Conservation (phyloP, 805 yeast genomes). For the Blastobotrys attinorum region DNA sequence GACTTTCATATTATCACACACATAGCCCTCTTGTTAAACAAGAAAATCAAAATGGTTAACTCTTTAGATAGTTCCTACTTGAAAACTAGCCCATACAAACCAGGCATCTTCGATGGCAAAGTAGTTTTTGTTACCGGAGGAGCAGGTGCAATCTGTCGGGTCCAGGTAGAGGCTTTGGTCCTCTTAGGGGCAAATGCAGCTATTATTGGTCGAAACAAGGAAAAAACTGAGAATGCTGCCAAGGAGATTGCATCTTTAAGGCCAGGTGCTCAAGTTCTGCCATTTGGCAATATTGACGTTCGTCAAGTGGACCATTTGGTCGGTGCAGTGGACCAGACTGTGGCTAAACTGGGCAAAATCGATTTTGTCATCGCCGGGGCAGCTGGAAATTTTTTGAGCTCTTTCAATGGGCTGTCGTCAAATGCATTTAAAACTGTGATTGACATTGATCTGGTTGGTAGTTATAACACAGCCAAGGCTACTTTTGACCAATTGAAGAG, state of each 20-base stretch:
- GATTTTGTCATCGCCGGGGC: slow-evolving; percentile 93
- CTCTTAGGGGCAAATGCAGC: slow-evolving; percentile 81
- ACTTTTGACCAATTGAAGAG: slow-evolving; percentile 54
- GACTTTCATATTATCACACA: no score
- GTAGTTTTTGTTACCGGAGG: slow-evolving; percentile 94
- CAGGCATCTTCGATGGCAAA: slow-evolving; percentile 68
- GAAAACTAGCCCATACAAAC: slow-evolving; percentile 32
- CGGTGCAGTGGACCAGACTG: slow-evolving; percentile 58
- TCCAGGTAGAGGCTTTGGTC: slow-evolving; percentile 79
- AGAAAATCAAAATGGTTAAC: slow-evolving; percentile 16
- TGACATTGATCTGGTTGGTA: slow-evolving; percentile 80
- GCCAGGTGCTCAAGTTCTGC: slow-evolving; percentile 58
- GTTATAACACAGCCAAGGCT: slow-evolving; percentile 86
- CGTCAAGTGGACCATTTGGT: slow-evolving; percentile 54
- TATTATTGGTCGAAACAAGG: slow-evolving; percentile 68
- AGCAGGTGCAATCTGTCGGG: slow-evolving; percentile 91
- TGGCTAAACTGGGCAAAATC: slow-evolving; percentile 61
- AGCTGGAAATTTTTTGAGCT: slow-evolving; percentile 86
- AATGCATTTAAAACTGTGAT: slow-evolving; percentile 87
- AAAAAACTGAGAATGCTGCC: slow-evolving; percentile 62
- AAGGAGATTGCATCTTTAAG: slow-evolving; percentile 51
- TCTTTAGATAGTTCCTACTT: slow-evolving; percentile 17
- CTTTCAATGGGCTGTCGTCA: slow-evolving; percentile 66
- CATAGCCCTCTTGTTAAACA: no score
- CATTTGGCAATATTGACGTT: slow-evolving; percentile 70